Evolutionary conservation across 2,329 filamentous ascomycete species (phyloP).

Genomic region (Alternaria sp.): DNA sequence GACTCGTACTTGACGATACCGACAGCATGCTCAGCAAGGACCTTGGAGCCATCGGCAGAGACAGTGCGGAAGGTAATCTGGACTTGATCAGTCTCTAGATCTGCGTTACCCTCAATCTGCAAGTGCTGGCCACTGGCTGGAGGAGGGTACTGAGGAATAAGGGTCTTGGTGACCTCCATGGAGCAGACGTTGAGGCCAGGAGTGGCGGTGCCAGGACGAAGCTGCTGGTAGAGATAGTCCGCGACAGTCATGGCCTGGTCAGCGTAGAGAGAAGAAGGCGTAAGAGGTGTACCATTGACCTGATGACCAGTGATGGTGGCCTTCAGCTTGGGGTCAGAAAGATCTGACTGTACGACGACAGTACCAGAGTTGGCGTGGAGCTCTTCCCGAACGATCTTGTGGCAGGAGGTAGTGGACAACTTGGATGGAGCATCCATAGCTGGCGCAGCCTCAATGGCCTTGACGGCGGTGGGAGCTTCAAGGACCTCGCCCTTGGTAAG

Average conservation of each 20-base stretch:
- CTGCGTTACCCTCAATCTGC: constrained; percentile 65
- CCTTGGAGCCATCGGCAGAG: constrained; percentile 63
- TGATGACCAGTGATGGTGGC: constrained; percentile 68
- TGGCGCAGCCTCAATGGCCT: constrained; percentile 48
- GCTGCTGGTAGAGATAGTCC: constrained; percentile 71
- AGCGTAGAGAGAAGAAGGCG: constrained; percentile 68
- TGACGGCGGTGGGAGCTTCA: constrained; percentile 46
- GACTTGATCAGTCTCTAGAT: constrained; percentile 62
- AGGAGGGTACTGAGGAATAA: constrained; percentile 64
- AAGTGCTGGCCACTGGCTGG: constrained; percentile 63
- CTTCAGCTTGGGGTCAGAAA: constrained; percentile 68
- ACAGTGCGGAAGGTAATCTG: constrained; percentile 64
- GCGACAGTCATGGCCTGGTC: constrained; percentile 70
- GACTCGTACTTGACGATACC: constrained; percentile 69
- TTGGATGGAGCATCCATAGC: constrained; percentile 56
- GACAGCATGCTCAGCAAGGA: constrained; percentile 66
- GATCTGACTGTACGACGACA: constrained; percentile 69
- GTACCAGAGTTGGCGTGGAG: constrained; percentile 65
- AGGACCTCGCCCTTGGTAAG: constrained; percentile 70
- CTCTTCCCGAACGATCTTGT: constrained; percentile 67
- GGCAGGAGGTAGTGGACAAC: constrained; percentile 69
- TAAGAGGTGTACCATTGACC: constrained; percentile 71
- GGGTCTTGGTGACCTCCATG: constrained; percentile 72
- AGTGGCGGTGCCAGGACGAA: constrained; percentile 62
- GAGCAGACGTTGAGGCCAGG: constrained; percentile 69